These are phyloP conservation scores for Brassica nigra DNA, from an alignment of 345 rosid species.

Conservation along the genomic window DNA sequence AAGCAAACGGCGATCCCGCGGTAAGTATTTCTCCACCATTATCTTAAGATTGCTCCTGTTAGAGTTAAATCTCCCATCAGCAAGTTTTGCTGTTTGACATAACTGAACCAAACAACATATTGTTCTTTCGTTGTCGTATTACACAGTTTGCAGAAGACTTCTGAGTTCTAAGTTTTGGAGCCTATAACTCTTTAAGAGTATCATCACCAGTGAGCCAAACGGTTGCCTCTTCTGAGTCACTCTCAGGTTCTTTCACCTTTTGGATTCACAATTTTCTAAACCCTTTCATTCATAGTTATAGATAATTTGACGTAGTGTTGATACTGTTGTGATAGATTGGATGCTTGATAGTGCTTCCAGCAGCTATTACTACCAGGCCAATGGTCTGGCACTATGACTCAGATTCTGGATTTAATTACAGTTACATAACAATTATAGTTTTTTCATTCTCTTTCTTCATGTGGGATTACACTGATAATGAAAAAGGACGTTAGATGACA, in stretches of 20 bases:
- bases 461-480: too few species aligned
- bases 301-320: too few species aligned
- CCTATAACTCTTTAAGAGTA: slow-evolving; percentile 23
- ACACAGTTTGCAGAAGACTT: slow-evolving; percentile 24
- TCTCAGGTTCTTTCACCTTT: slow-evolving; percentile 35
- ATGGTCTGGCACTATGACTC: too few species aligned
- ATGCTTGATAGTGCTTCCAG: too few species aligned
- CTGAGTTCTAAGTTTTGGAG: slow-evolving; percentile 11
- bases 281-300: too few species aligned
- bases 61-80: not conserved
- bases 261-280: too few species aligned
- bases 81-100: slow-evolving; percentile 3
- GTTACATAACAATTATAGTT: too few species aligned
- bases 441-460: too few species aligned
- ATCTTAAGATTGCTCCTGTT: not conserved
- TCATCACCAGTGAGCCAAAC: slow-evolving; percentile 24
- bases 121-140: not conserved
- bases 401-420: too few species aligned
- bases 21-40: slow-evolving; percentile 45
- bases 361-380: too few species aligned
- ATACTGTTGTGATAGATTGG: too few species aligned
- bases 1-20: not conserved
- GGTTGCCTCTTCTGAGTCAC: slow-evolving; percentile 30
- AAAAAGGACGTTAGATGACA: too few species aligned
- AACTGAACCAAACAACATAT: not conserved